Conservation (phyloP, 2,329 filamentous ascomycete genomes). For the Calonectria pauciramosa region DNA sequence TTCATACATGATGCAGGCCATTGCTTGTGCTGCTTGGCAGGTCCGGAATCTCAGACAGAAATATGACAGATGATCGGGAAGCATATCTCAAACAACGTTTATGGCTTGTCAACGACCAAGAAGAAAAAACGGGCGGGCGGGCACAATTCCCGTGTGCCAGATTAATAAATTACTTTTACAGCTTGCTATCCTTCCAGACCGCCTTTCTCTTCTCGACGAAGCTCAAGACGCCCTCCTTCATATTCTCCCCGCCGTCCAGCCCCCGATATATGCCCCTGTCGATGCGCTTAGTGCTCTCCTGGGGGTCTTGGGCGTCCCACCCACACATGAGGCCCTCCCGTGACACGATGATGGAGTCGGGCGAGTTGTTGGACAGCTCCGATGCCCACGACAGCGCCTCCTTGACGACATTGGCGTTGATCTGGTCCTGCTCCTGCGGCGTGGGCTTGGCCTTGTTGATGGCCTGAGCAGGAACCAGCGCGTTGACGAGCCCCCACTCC, state of each 20-base stretch:
- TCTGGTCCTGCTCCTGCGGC: constrained; percentile 2
- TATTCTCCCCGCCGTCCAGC: constrained; percentile 78
- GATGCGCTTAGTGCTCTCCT: constrained; percentile 71
- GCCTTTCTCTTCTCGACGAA: constrained; percentile 84
- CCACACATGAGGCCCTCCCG: constrained; percentile 79
- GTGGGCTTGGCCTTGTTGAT: neutral
- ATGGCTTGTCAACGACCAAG: neutral
- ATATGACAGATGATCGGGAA: neutral
- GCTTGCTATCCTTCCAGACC: constrained; percentile 74
- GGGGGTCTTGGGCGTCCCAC: constrained; percentile 78
- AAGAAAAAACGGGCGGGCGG: too few relatives aligned
- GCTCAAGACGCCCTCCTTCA: constrained; percentile 79
- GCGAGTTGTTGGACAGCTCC: constrained; percentile 75
- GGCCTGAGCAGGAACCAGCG: constrained; percentile 60
- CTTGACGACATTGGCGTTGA: constrained; percentile 60
- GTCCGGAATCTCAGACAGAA: neutral
- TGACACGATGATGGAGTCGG: constrained; percentile 82
- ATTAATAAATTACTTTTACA: constrained; percentile 54
- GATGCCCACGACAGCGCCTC: constrained; percentile 73
- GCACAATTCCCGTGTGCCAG: neutral
- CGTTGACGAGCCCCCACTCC: constrained; percentile 79
- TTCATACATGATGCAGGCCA: constrained; percentile 4
- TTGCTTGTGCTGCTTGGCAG: neutral
- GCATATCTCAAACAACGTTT: neutral
- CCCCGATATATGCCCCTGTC: constrained; percentile 70